Base-by-base conservation (phyloP, 1,284 basidiomycete genomes). In the Heterobasidion irregulare region DNA sequence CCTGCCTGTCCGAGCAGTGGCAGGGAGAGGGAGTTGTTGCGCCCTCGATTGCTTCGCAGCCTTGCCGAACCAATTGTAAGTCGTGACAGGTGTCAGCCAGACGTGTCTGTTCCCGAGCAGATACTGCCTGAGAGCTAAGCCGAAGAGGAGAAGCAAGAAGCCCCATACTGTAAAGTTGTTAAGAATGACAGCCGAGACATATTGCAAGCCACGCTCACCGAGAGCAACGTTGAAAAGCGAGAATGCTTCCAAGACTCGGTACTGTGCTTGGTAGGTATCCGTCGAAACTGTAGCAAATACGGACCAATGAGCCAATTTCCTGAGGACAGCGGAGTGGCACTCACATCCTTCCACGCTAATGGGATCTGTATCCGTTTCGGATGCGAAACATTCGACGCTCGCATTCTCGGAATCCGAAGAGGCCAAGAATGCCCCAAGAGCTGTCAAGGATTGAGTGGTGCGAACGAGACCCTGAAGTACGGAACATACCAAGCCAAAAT, bases 201-300 rank as follows among this genome's bases (percentile, higher is more conserved):
- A 54, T 51, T 48, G 41, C 57, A 60, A 46, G 47, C 50, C 8
- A 34, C 16, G 72, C 83, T 59, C 66, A 85, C 87, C 72, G 12
- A 92, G 75, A 53, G 78, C 75, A 55, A 84, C 80, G 64, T 90
- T 91, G 67, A 91, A 80, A 56, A 91, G 70, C 12, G 89, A 81
- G 68, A 90, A 91, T 16, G 83, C 80, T 69, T 84, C 85, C 52
- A 90, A 72, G 32, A 89, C 88, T 43, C 83, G 79, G 66, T 90
- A 91, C 74, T 91, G 89, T 26, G 89, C 87, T 60, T 89, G 89
- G 66, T 85, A 91, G 66, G 74, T 86, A 72, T 71, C 86, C 70
- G 73, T 89, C 69, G 77, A 84, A 65, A 80, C 79, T 82, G 58
- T n/a, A 47, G 18, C 38, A 51, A 56, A 5, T 7, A 41, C 38